Evolutionary conservation across 306 rosid genomes (phyloP).

Genomic region (Lathyrus sativus): DNA sequence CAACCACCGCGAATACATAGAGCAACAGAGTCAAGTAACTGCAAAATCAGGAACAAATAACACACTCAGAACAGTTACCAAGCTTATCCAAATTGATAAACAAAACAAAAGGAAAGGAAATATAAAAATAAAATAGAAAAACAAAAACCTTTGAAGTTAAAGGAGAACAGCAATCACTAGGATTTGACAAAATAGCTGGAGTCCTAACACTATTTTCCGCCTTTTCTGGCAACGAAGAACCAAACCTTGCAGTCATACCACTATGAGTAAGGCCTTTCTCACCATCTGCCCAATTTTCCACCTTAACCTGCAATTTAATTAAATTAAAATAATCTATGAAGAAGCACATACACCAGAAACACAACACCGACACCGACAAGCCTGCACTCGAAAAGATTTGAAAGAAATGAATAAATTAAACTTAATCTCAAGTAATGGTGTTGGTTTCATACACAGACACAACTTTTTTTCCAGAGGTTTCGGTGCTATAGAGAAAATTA

Average conservation of each 20-base stretch:
- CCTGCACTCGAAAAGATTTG: no score
- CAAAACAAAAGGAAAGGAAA: neutral
- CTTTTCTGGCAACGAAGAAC: slow-evolving; percentile 63
- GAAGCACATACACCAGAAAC: no score
- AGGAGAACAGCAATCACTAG: slow-evolving; percentile 66
- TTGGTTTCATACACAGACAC: no score
- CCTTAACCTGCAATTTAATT: slow-evolving; percentile 59
- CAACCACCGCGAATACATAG: slow-evolving; percentile 79
- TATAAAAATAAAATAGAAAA: neutral
- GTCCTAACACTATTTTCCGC: slow-evolving; percentile 45
- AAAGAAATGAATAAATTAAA: no score
- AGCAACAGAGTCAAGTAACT: slow-evolving; percentile 75
- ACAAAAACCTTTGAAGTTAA: slow-evolving; percentile 58
- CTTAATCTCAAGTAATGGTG: no score
- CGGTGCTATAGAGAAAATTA: neutral
- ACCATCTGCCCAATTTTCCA: slow-evolving; percentile 65
- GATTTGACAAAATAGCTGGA: slow-evolving; percentile 60
- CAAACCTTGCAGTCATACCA: slow-evolving; percentile 79
- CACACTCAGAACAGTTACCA: neutral
- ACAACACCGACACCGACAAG: no score
- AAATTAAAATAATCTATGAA: neutral
- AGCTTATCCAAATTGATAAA: neutral
- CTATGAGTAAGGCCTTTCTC: slow-evolving; percentile 41
- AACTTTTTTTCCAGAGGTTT: no score
- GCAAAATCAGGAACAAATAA: slow-evolving; percentile 28